Conservation (phyloP, 805 yeast species). For the Grigorovia jiainica region DNA sequence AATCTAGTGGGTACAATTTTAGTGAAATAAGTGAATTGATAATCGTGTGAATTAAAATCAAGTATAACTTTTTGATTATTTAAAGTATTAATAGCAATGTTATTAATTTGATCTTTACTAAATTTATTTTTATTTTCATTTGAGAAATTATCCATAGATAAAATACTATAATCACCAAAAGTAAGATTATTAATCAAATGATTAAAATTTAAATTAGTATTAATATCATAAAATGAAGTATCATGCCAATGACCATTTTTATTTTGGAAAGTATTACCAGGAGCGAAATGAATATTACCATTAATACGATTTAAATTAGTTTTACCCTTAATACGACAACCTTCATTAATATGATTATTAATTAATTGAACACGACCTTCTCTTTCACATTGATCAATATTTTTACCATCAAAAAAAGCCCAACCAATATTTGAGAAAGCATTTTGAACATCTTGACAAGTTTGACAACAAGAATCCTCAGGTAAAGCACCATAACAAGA, state of each 20-base stretch:
- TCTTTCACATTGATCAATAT: conserved; percentile 84
- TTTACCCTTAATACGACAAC: conserved; percentile 78
- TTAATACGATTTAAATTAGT: conserved; percentile 75
- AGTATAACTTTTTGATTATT: conserved; percentile 40
- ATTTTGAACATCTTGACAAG: conserved; percentile 67
- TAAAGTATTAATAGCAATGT: conserved; percentile 50
- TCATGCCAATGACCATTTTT: conserved; percentile 70
- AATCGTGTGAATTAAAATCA: conserved; percentile 39
- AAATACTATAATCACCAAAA: conserved; percentile 47
- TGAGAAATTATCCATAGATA: no score
- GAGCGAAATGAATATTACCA: conserved; percentile 93
- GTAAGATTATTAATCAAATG: conserved; percentile 75
- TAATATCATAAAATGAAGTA: conserved; percentile 55
- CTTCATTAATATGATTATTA: conserved; percentile 57
- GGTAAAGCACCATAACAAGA: conserved; percentile 74
- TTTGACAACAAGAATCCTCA: conserved; percentile 72
- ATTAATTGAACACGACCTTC: conserved; percentile 71
- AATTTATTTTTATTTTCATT: conserved; percentile 1
- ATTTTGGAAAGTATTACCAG: conserved; percentile 66
- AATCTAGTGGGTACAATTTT: conserved; percentile 87
- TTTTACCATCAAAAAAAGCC: conserved; percentile 85
- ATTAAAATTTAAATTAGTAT: conserved; percentile 59
- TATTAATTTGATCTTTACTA: not conserved
- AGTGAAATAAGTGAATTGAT: conserved; percentile 65
- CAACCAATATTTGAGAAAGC: conserved; percentile 75